Base-by-base conservation (phyloP, 2,329 filamentous ascomycete genomes). In the Biscogniauxia sp. region DNA sequence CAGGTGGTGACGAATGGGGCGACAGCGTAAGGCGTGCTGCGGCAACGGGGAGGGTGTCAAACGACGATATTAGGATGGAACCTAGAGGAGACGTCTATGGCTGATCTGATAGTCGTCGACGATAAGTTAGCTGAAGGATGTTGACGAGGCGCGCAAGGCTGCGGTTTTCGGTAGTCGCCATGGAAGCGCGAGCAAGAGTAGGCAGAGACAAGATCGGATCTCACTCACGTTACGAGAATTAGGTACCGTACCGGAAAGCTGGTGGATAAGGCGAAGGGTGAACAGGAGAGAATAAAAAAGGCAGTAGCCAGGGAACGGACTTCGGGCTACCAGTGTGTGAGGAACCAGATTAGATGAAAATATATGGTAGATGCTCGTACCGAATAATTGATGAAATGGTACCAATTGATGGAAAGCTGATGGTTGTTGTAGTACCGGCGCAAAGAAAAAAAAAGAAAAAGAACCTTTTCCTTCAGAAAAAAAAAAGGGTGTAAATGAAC, bases 211-310 rank as follows among this genome's bases (percentile, higher is more conserved):
- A 32, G 28, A 32, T 64, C 60, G 63, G 65, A 69, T 70, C 66
- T 67, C 64, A 70, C 69, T 72, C 68, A 72, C 69, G 68, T 67
- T 68, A 61, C 62, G 56, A 64, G 63, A 52, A 58, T 62, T 64
- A 59, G 62, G 53, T 51, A 32, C 17, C 17, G 37, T 45, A 45
- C 15, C 37, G 37, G 37, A 45, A 9, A 45, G 37, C 17, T 45
- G 37, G 37, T 53, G 56, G 60, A 57, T 58, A 54, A 19, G 53
- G 28, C 28, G 59, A 53, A 64, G 60, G 53, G 63, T 60, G 51
- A 64, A 62, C 41, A 64, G 54, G 62, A 37, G 57, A 63, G 20
- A 53, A 56, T 55, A 53, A 45, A 56, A 57, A 55, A 28, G 23
- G 54, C 57, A 60, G 53, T 54, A 55, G 51, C 57, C 55, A 59